Evolutionary conservation across 805 yeast species (phyloP), one percentile per base, ranked within the genome.

Genomic region (Kluyveromyces siamensis): DNA sequence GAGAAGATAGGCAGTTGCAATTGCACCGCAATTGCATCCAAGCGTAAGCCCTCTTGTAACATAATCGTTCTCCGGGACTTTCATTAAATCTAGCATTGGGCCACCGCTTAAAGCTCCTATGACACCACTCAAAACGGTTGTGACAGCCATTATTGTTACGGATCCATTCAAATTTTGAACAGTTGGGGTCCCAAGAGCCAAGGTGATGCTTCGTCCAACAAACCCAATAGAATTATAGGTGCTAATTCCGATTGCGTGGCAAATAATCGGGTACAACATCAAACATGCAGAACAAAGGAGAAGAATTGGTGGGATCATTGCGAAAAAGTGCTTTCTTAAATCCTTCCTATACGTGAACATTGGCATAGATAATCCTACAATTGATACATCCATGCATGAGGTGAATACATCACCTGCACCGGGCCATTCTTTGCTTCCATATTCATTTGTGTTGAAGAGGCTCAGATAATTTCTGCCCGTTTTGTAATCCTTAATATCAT

Each of bases 1-100:
- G 36, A 86, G 65, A 43, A 86, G 66, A 62, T 83, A 84, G 0
- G 91, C 90, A 2, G 95, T 84, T 4, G 89, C 87, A 45, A 86
- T 83, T 1, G 95, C 95, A 9, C 90, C 87, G 59, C 90, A 84
- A 58, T 83, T 83, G 45, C 83, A 74, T 5, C 95, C 95, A 44
- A 84, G 66, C 0, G 88, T 80, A 17, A 85, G 79, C 2, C 95
- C 95, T 52, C 89, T 66, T 0, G 88, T 81, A 8, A 86, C 81
- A 59, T 76, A 85, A 60, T 86, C 93, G 55, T 77, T 75, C 30
- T 74, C 72, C 7, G 78, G 71, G 7, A 86, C 72, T 37, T 82
- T 60, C 30, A 84, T 59, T 18, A 70, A 53, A 45, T 64, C 61
- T 10, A 80, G 57, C 48, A 76, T 63, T 50, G 76, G 72, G 27